Conservation (phyloP, 305 asterid genomes). For the Rubia balearica region DNA sequence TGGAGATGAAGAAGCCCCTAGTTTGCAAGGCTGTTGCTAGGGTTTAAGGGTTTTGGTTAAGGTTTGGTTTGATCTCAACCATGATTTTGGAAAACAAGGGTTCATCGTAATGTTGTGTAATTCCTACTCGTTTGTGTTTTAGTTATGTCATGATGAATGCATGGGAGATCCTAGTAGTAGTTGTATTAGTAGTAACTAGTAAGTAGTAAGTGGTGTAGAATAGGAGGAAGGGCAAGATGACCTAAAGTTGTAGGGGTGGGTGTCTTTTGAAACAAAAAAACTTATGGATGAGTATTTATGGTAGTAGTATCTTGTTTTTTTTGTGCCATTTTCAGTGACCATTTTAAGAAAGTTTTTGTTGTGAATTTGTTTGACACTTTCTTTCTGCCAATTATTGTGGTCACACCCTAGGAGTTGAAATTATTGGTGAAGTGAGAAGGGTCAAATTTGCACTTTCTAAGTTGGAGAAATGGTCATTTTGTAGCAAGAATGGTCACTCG, state of each 20-base stretch:
- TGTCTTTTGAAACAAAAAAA: background rate
- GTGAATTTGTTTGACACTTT: background rate
- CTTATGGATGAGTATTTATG: too few relatives aligned
- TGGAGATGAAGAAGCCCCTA: constrained; percentile 70
- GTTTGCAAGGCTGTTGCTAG: constrained; percentile 60
- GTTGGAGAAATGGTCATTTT: background rate
- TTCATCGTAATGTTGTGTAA: constrained; percentile 7
- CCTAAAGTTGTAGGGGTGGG: background rate
- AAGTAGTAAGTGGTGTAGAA: background rate
- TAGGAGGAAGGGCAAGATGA: background rate
- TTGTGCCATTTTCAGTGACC: background rate
- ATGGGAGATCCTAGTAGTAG: background rate
- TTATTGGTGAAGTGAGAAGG: background rate
- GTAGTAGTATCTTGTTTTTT: background rate
- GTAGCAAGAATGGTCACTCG: background rate
- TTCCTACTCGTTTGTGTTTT: background rate
- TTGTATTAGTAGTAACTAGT: background rate
- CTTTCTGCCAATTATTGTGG: background rate
- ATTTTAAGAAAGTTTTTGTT: background rate
- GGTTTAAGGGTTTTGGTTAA: constrained; percentile 17
- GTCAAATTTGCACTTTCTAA: background rate
- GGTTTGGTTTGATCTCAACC: constrained; percentile 17
- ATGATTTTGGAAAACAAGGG: constrained; percentile 17
- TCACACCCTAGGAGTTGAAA: background rate
- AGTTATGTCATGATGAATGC: background rate